Base-by-base conservation (phyloP, 1,284 basidiomycete genomes). In the Sanguinoderma infundibulare region DNA sequence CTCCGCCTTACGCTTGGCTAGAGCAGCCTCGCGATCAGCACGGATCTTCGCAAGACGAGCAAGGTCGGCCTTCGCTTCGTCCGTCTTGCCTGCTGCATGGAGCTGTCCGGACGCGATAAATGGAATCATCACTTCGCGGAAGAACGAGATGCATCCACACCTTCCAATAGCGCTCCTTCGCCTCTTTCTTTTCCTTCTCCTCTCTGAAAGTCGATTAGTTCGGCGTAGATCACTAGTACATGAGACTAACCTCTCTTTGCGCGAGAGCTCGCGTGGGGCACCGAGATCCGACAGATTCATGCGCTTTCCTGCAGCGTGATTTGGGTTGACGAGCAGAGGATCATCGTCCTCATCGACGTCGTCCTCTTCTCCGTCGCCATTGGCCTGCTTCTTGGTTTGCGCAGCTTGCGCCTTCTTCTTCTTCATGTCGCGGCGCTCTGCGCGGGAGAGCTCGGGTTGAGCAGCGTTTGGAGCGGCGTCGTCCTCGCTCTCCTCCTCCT, bases 131-230 rank as follows among this genome's bases (percentile, higher is more conserved):
- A 4, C 1, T 20, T 32, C 17, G 20, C 5, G 9, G 34, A 6
- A 12, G 32, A 34, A 35, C 12, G 32, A 46, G n/a, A 20, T 14
- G 12, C 14, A 32, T 22, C 20, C 35, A 32, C 59, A 86, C 91
- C 87, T 95, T 90, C 92, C 90, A 86, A 75, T 95, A 96, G 35
- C 84, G 80, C 44, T 95, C 93, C 70, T 91, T 85, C 0, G 94
- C 93, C 6, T 94, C 93, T 72, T 92, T 86, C 79, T 94, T 95
- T 76, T 96, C 94, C 70, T 94, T 94, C 69, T 87, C 87, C 72
- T 97, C 95, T 66, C 95, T 96, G 67, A 49, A 17, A 26, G 34
- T 22, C 7, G n/a, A 12, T 49, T 8, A 49, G 17, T 2, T 17
- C 8, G 2, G 20, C 17, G 12, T 5, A 1, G 14, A 35, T 47